phyloP scores from a whole-genome alignment of 2,329 filamentous ascomycete genomes.

The Pseudogymnoascus sp. region DNA sequence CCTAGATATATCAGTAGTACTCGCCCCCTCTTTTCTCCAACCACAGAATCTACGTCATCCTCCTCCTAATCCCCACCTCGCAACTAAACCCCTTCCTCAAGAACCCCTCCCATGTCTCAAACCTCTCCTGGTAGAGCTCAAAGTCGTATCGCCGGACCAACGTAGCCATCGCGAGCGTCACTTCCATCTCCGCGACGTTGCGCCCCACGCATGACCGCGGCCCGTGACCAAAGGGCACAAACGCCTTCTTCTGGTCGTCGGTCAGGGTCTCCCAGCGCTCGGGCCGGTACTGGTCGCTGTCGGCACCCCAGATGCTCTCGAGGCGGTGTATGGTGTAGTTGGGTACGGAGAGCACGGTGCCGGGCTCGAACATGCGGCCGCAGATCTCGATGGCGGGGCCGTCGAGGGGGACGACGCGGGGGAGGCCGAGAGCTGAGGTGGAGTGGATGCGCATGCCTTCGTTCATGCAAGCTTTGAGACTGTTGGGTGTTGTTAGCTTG shows the following conservation, averaged over 20 bases:
- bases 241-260: constrained; percentile 59
- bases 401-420: constrained; percentile 56
- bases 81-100: constrained; percentile 66
- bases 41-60: not conserved
- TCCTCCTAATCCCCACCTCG: constrained; percentile 40
- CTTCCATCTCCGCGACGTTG: constrained; percentile 80
- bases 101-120: constrained; percentile 75
- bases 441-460: constrained; percentile 79
- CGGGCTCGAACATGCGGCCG: constrained; percentile 61
- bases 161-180: constrained; percentile 66
- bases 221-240: constrained; percentile 65
- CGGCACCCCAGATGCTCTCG: constrained; percentile 59
- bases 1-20: not conserved
- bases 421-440: constrained; percentile 75
- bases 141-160: constrained; percentile 52
- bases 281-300: constrained; percentile 61
- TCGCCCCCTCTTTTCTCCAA: not conserved
- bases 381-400: constrained; percentile 53
- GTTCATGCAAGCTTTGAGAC: constrained; percentile 41
- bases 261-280: constrained; percentile 60
- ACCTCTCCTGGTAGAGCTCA: constrained; percentile 46
- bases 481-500: not conserved
- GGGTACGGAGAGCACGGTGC: constrained; percentile 68
- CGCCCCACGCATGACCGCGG: constrained; percentile 63
- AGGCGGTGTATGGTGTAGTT: constrained; percentile 74